phyloP scores from a whole-genome alignment of 768 basidiomycete genomes.

The Lentinula boryana region DNA sequence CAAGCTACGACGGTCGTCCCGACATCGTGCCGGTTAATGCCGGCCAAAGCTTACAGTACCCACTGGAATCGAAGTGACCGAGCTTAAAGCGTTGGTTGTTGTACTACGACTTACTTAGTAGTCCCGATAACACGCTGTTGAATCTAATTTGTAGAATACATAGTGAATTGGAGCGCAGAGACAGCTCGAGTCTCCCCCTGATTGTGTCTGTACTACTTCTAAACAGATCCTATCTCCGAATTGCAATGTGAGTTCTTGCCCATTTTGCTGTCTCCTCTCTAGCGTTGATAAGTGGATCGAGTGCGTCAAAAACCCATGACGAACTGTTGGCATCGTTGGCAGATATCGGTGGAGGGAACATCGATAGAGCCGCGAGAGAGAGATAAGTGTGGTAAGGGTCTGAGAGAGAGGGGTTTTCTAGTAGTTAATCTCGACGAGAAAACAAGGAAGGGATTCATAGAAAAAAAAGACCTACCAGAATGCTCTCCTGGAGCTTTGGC shows the following conservation, averaged over 20 bases:
- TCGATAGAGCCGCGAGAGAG: conserved; percentile 72
- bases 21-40: not conserved
- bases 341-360: conserved; percentile 45
- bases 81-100: no score
- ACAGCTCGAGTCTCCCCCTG: no score
- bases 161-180: no score
- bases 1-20: no score
- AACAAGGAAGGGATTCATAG: not conserved
- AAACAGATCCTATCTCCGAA: not conserved
- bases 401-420: conserved; percentile 16
- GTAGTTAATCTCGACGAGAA: not conserved
- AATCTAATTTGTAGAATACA: no score
- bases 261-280: conserved; percentile 58
- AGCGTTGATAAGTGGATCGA: conserved; percentile 74
- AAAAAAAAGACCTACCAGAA: conserved; percentile 50
- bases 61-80: no score
- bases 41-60: not conserved
- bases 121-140: no score
- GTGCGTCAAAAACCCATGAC: conserved; percentile 51
- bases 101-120: no score
- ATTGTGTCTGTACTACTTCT: no score
- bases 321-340: conserved; percentile 19
- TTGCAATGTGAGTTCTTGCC: conserved; percentile 33
- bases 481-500: conserved; percentile 75
- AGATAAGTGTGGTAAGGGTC: conserved; percentile 97